phyloP scores from a whole-genome alignment of 805 yeast genomes.

The Peterozyma xylosa region DNA sequence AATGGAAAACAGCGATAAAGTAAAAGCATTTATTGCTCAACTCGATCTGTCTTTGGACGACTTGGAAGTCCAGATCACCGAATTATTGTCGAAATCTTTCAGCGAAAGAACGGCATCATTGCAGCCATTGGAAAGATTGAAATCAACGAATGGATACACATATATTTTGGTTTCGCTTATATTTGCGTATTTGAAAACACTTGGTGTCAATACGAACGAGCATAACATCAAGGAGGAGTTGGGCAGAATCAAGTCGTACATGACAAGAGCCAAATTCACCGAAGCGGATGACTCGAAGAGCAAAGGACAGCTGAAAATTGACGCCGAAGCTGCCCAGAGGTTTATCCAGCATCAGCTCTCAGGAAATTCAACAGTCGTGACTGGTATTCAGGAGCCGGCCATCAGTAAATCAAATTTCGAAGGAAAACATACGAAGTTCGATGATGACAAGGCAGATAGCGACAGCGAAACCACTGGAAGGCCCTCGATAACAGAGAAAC shows the following conservation, averaged over 20 bases:
- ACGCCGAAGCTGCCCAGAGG: constrained; percentile 34
- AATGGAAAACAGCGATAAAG: constrained; percentile 41
- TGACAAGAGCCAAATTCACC: constrained; percentile 45
- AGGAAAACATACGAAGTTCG: constrained; percentile 47
- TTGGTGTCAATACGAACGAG: constrained; percentile 46
- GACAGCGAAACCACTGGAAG: not conserved
- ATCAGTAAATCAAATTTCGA: constrained; percentile 44
- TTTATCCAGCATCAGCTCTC: constrained; percentile 25
- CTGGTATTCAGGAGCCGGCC: constrained; percentile 31
- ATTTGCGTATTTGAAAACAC: constrained; percentile 51
- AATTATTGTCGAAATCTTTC: constrained; percentile 29
- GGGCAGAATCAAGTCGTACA: constrained; percentile 57
- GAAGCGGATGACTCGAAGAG: constrained; percentile 18
- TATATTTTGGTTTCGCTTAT: constrained; percentile 50
- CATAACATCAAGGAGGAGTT: constrained; percentile 67
- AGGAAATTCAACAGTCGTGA: constrained; percentile 12
- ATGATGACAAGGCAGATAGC: constrained; percentile 14
- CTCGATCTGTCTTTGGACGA: constrained; percentile 29
- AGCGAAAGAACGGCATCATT: constrained; percentile 25
- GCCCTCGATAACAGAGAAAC: too few species aligned
- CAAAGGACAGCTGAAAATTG: constrained; percentile 12
- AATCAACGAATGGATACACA: constrained; percentile 28
- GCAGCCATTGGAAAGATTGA: constrained; percentile 20
- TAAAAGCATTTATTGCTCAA: constrained; percentile 29
- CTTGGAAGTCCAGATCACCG: constrained; percentile 26